Conservation (phyloP, 106 monocot species). For the Acanthochlamys bracteata region DNA sequence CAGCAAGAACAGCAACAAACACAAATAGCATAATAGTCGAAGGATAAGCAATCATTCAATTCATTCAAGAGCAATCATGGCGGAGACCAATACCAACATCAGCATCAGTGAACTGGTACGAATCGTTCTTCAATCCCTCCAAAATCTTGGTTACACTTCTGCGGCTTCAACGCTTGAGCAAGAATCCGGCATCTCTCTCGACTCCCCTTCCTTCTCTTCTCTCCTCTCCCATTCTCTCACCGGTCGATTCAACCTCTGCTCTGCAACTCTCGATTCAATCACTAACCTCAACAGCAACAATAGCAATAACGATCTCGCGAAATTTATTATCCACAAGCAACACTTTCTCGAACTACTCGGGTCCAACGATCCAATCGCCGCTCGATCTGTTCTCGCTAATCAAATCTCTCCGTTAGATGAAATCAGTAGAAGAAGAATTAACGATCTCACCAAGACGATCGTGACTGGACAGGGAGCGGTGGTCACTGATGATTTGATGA, state of each 20-base stretch:
- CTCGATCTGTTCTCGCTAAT: conserved; percentile 27
- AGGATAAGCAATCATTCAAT: no score
- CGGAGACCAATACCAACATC: no score
- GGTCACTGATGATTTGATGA: conserved; percentile 9
- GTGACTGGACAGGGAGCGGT: conserved; percentile 34
- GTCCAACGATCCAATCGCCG: conserved; percentile 17
- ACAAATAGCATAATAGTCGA: no score
- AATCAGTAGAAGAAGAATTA: conserved; percentile 29
- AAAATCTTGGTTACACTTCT: conserved; percentile 48
- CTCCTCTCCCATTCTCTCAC: conserved; percentile 25
- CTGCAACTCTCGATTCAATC: conserved; percentile 25
- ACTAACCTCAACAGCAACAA: conserved; percentile 14
- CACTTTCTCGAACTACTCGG: conserved; percentile 58
- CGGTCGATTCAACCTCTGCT: conserved; percentile 40
- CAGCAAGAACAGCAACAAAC: no score
- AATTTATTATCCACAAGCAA: conserved; percentile 30
- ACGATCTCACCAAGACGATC: conserved; percentile 27
- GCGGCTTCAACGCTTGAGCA: conserved; percentile 39
- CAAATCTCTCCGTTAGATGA: conserved; percentile 30
- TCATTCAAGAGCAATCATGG: no score
- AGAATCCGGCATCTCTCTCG: conserved; percentile 46
- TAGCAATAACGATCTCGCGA: no score
- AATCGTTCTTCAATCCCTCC: conserved; percentile 39
- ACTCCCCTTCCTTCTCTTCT: conserved; percentile 30
- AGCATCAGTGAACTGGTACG: conserved; percentile 29